Conservation (phyloP, 257 asterid genomes). For the Ocimum tenuiflorum region DNA sequence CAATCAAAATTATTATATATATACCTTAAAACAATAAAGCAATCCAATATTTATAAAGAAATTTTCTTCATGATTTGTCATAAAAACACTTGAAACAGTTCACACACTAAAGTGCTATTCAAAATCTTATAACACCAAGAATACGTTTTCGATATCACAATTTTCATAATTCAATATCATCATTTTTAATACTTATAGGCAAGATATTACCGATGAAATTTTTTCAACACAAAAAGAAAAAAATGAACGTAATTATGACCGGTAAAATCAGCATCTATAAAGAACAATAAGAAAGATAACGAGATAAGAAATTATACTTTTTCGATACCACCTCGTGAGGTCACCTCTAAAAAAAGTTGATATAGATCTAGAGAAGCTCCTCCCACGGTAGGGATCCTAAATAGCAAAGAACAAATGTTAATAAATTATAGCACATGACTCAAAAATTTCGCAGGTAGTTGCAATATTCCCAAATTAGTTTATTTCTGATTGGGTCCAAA, state of each 20-base stretch:
- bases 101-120: background rate
- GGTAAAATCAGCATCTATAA: background rate
- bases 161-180: background rate
- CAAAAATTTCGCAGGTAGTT: background rate
- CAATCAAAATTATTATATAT: background rate
- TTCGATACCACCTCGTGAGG: slow-evolving; percentile 89
- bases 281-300: background rate
- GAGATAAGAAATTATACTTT: slow-evolving; percentile 46
- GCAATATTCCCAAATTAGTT: slow-evolving; percentile 1
- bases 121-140: background rate
- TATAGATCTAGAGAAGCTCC: slow-evolving; percentile 72
- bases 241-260: background rate
- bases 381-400: slow-evolving; percentile 74
- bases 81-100: background rate
- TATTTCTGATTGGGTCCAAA: background rate
- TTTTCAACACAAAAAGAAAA: background rate
- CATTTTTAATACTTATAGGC: background rate
- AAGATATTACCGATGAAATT: background rate
- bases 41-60: background rate
- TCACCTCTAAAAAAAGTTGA: slow-evolving; percentile 79
- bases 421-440: background rate
- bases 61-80: background rate
- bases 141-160: background rate
- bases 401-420: slow-evolving; percentile 15
- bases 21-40: background rate